phyloP scores from a whole-genome alignment of 768 basidiomycete species.

The Lactarius sp. region DNA sequence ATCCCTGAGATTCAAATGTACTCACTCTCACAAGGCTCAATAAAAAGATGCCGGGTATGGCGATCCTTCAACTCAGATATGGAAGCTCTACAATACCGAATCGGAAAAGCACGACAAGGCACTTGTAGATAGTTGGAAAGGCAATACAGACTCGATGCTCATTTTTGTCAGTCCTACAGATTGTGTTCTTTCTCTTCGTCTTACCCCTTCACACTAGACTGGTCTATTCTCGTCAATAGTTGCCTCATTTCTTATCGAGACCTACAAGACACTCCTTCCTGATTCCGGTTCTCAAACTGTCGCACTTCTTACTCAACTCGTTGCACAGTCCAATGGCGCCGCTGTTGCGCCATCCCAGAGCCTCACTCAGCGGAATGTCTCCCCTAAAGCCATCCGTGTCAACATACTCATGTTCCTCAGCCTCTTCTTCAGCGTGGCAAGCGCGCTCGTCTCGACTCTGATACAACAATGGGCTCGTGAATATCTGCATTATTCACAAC shows the following conservation, averaged over 20 bases:
- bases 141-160: conserved; percentile 20
- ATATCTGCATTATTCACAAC: conserved; percentile 4
- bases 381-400: conserved; percentile 4
- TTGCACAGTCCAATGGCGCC: no score
- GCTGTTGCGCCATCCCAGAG: no score
- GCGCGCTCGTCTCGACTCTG: conserved; percentile 12
- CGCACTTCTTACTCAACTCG: no score
- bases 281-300: no score
- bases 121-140: conserved; percentile 14
- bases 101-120: conserved; percentile 17
- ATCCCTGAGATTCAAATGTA: neutral
- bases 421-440: conserved; percentile 10
- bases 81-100: conserved; percentile 17
- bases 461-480: conserved; percentile 21
- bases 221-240: conserved; percentile 19
- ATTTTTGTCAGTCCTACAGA: conserved; percentile 14
- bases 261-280: conserved; percentile 14
- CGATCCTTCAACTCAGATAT: conserved; percentile 2
- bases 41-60: neutral
- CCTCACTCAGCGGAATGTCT: neutral
- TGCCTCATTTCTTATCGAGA: conserved; percentile 22
- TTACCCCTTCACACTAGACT: neutral
- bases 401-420: conserved; percentile 20
- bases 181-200: neutral
- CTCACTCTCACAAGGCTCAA: neutral